Evolutionary conservation across 2,329 filamentous ascomycete genomes (phyloP), one percentile per base, ranked within the genome.

Genomic region (Fusarium subglutinans): DNA sequence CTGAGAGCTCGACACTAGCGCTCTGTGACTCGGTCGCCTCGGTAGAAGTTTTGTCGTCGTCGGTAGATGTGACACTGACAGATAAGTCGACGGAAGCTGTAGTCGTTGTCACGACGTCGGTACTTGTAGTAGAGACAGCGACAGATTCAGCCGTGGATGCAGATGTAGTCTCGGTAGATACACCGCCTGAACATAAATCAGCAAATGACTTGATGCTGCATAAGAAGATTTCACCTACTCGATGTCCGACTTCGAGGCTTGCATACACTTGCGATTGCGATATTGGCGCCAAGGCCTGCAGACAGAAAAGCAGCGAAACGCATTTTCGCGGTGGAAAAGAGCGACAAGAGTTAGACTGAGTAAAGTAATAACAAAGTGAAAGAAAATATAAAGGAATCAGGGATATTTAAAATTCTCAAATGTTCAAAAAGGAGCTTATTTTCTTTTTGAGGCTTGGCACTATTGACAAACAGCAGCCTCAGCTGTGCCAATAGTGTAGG

Each of bases 131-230:
- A 13, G 47, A 51, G 3, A 10, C 28, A 18, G 11, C 15, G 1
- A 14, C 22, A 1, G 28, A 33, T 24, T 2, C 15, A 4, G 28
- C 24, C 2, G 15, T 14, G 2, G 47, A 24, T 0, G 22, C 4
- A 18, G 28, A 51, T 6, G 8, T 3, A 17, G 2, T 0, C 8
- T 51, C 47, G 1, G 47, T 33, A 24, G 11, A 18, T 5, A 24
- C 11, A 1, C 3, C n/a, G 2, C 22, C 47, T 51, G 8, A 10
- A 33, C 0, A 14, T 10, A 1, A 8, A 51, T 33, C 4, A 33
- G 8, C 10, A 18, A n/a, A 50, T 1, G 7, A n/a, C 3, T 7
- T 7, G 11, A 14, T 50, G 0, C 22, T 33, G 5, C 2, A 13
- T 7, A 0, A 13, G 3, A 7, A 14, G 6, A 10, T 10, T n/a